Conservation (phyloP, 176 grass and related monocot species). For the Phoenix roebelenii region DNA sequence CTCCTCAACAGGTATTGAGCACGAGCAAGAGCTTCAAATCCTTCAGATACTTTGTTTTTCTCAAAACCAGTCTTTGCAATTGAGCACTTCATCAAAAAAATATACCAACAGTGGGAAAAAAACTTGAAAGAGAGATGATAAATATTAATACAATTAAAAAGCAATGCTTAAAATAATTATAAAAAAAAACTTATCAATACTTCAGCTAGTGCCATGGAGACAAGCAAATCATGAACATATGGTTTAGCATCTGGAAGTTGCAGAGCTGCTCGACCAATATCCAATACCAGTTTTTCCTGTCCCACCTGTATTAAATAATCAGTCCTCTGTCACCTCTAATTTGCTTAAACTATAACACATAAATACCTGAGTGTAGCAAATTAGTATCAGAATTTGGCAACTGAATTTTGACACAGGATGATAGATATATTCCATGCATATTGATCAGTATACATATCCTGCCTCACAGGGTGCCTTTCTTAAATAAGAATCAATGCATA, state of each 20-base stretch:
- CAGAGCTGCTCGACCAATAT: conserved; percentile 65
- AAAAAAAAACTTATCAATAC: conserved; percentile 20
- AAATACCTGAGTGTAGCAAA: too few relatives aligned
- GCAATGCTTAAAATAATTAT: too few relatives aligned
- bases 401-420: too few relatives aligned
- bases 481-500: too few relatives aligned
- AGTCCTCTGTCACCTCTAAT: not conserved
- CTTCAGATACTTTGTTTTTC: conserved; percentile 80
- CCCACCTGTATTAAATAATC: conserved; percentile 49
- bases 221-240: conserved; percentile 73
- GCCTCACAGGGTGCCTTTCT: too few relatives aligned
- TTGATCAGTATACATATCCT: too few relatives aligned
- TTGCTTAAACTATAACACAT: too few relatives aligned
- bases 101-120: not conserved
- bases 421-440: too few relatives aligned
- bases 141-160: too few relatives aligned
- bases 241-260: conserved; percentile 60
- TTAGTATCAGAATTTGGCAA: too few relatives aligned
- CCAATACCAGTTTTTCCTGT: conserved; percentile 79
- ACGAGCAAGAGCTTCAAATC: conserved; percentile 93
- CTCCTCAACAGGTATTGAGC: conserved; percentile 84
- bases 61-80: conserved; percentile 91
- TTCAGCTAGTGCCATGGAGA: conserved; percentile 92
- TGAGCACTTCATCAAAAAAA: conserved; percentile 56
- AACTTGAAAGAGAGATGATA: too few relatives aligned